phyloP scores from a whole-genome alignment of 2,329 filamentous ascomycete species.

The Colletotrichum orbiculare region DNA sequence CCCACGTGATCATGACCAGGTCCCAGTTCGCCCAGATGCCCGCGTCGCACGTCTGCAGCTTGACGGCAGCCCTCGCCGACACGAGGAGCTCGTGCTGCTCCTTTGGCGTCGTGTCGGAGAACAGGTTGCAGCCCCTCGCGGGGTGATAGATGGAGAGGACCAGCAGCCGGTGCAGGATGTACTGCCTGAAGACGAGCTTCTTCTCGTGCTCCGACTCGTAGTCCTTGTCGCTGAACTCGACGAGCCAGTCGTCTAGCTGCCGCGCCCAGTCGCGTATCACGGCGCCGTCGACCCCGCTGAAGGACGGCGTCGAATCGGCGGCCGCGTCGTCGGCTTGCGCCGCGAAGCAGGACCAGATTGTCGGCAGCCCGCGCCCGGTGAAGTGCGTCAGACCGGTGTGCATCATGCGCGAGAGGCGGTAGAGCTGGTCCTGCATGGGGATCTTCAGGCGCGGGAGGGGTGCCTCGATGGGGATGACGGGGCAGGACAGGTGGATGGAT shows the following conservation, averaged over 20 bases:
- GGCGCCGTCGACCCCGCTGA: conserved; percentile 52
- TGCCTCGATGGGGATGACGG: conserved; percentile 52
- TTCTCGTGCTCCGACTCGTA: conserved; percentile 48
- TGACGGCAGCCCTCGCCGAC: conserved; percentile 53
- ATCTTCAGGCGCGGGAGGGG: conserved; percentile 50
- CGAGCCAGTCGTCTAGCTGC: conserved; percentile 54
- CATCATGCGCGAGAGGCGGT: conserved; percentile 57
- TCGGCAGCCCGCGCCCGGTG: conserved; percentile 53
- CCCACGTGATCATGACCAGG: conserved; percentile 57
- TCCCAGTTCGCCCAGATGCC: conserved; percentile 58
- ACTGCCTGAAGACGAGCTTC: conserved; percentile 52
- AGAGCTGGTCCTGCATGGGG: conserved; percentile 52
- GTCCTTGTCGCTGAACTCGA: conserved; percentile 48
- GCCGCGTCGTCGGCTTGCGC: conserved; percentile 27
- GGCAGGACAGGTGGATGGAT: conserved; percentile 53
- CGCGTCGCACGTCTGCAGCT: conserved; percentile 52
- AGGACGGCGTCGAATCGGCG: conserved; percentile 41
- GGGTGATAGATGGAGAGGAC: conserved; percentile 57
- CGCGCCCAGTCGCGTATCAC: conserved; percentile 56
- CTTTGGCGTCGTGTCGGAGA: conserved; percentile 49
- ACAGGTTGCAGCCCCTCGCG: conserved; percentile 52
- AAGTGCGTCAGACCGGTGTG: conserved; percentile 55
- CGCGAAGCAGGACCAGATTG: conserved; percentile 54
- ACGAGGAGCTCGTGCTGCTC: conserved; percentile 55
- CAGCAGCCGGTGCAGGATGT: conserved; percentile 53